These are phyloP conservation scores for Phycomyces nitens DNA, from an alignment of 192 early-diverging fungal genomes.

Conservation along the genomic window DNA sequence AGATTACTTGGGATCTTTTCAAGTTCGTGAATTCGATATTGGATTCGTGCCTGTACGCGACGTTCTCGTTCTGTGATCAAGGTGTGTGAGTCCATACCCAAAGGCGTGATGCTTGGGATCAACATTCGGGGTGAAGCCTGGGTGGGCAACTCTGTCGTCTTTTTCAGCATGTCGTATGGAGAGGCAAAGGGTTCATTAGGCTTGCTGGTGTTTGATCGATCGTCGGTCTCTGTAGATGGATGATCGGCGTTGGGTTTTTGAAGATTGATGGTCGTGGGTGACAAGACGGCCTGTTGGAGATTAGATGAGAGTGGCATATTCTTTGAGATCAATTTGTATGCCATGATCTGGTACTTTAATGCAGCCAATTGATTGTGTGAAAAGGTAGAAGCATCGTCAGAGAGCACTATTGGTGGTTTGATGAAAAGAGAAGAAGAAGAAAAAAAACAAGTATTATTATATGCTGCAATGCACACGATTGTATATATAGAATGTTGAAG, in stretches of 20 bases:
- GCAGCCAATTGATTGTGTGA: conserved; percentile 60
- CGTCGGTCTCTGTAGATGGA: conserved; percentile 15
- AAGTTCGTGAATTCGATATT: conserved; percentile 77
- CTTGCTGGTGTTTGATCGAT: too few species aligned
- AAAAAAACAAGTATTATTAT: too few species aligned
- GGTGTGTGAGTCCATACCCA: conserved; percentile 77
- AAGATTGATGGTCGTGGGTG: conserved; percentile 10
- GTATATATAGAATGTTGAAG: not conserved
- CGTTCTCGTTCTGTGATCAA: conserved; percentile 77
- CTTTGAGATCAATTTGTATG: conserved; percentile 76
- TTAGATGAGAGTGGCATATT: conserved; percentile 75
- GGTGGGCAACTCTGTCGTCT: conserved; percentile 48
- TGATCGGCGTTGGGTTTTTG: not conserved
- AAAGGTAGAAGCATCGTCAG: conserved; percentile 33
- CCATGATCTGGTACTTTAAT: conserved; percentile 80
- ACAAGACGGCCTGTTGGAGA: conserved; percentile 69
- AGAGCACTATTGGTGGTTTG: not conserved
- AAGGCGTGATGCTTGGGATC: conserved; percentile 68
- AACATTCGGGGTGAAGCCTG: conserved; percentile 53
- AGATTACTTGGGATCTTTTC: conserved; percentile 65
- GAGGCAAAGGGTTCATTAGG: conserved; percentile 44
- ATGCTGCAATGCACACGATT: not conserved
- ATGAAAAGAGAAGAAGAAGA: not conserved
- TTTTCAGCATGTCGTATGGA: conserved; percentile 57
- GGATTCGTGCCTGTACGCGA: conserved; percentile 63